A percentile compares a stretch with the other conserved stretches of the same genome.
These are phyloP conservation scores for Annona squamosa DNA, from an alignment of 164 flowering plant genomes.

Conservation along the genomic window DNA sequence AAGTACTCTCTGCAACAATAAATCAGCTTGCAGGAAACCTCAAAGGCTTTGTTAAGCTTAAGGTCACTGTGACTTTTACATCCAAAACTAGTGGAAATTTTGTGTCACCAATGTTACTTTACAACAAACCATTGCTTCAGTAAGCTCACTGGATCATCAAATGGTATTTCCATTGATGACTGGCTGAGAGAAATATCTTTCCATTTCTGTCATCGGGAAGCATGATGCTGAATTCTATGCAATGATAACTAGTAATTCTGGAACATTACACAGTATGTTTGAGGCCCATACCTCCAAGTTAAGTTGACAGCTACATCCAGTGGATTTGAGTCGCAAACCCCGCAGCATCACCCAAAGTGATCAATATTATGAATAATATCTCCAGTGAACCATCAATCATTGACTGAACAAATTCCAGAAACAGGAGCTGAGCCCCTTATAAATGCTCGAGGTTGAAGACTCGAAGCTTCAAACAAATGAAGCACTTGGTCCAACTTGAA, in stretches of 20 bases:
- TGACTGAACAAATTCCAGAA: neutral
- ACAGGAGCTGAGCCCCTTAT: neutral
- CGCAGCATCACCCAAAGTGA: neutral
- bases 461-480: neutral
- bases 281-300: neutral
- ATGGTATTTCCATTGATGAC: neutral
- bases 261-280: neutral
- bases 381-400: neutral
- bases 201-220: neutral
- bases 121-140: neutral
- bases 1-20: neutral
- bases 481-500: neutral
- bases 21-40: neutral
- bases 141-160: neutral
- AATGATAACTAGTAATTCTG: neutral
- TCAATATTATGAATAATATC: neutral
- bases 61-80: neutral
- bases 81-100: neutral
- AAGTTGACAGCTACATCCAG: neutral
- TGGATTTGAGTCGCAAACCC: neutral
- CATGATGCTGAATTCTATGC: neutral
- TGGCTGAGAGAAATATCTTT: neutral
- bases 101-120: neutral
- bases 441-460: neutral
- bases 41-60: neutral